Evolutionary conservation across 1,139 yeast genomes (phyloP), one percentile per base, ranked within the genome.

Genomic region (Meyerozyma sp.): DNA sequence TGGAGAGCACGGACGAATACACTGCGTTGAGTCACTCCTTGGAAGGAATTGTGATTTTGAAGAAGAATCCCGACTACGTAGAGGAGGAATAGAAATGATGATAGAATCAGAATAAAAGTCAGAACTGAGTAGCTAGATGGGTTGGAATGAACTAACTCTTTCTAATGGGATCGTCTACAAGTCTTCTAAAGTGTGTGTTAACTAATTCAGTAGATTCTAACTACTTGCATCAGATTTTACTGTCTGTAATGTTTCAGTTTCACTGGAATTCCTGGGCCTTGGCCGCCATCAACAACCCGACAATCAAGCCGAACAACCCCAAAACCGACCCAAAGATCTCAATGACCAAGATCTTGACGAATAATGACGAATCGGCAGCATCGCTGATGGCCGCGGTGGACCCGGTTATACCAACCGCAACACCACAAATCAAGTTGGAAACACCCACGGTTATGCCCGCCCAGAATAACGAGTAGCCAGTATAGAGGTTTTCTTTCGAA

Each of bases 351-450:
- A 94, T 93, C 72, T 94, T 94, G 50, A 93, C 98, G 60, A 94
- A 94, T 53, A 94, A 75, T 4, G 96, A 79, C 29, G 96, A 81
- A 70, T 94, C 97, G 11, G 98, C 98, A 30, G 99, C 99, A 68
- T 94, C 99, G 42, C 95, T 82, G 49, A 94, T 81, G 40, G 99
- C 99, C 39, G 98, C 98, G 26, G 97, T 93, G 25, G 98, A 84
- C 41, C 99, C 99, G 20, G 98, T 93, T 49, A 94, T 78, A 51
- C 99, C 99, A 42, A 94, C 99, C 9, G 97, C 93, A 48, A 94
- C 75, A 68, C 99, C 99, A 75, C 99, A 94, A 49, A 93, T 84
- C 61, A 94, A 77, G 65, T 94, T 94, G 57, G 95, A 82, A 29
- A 87, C 64, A 38, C 99, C 99, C 40, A 94, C 98, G 7, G 98